Percentiles rank a stretch among this genome's conserved stretches.
Conservation (phyloP, 2,329 filamentous ascomycete genomes). For the Exutisphaerella laricina region DNA sequence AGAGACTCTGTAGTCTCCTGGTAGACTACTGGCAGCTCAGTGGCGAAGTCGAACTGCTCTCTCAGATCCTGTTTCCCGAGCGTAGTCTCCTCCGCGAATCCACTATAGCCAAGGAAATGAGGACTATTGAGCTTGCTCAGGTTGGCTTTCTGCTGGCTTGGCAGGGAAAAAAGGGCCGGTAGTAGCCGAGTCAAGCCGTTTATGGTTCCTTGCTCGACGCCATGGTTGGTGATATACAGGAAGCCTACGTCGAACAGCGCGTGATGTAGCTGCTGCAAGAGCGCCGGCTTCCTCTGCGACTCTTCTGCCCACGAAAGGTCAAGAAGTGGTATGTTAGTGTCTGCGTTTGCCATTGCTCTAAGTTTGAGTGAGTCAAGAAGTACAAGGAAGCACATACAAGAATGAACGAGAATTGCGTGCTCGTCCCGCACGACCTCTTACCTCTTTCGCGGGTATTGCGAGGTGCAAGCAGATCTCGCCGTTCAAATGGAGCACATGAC, state of each 20-base stretch:
- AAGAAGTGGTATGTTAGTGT: constrained; percentile 42
- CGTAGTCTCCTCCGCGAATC: constrained; percentile 52
- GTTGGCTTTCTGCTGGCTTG: constrained; percentile 35
- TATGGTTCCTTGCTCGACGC: constrained; percentile 37
- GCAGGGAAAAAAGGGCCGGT: constrained; percentile 43
- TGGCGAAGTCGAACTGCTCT: constrained; percentile 58
- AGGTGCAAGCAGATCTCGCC: no score
- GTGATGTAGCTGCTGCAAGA: constrained; percentile 43
- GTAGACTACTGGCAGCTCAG: constrained; percentile 44
- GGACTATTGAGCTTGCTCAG: constrained; percentile 50
- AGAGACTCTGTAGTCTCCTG: constrained; percentile 3
- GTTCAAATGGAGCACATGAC: no score
- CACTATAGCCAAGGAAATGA: constrained; percentile 57
- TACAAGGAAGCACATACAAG: no score
- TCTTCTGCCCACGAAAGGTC: constrained; percentile 44
- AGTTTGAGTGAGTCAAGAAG: no score
- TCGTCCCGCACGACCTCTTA: no score
- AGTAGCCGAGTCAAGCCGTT: constrained; percentile 38
- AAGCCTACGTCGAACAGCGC: constrained; percentile 51
- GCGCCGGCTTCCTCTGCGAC: constrained; percentile 30
- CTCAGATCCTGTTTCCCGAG: constrained; percentile 48
- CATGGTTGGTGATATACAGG: constrained; percentile 49
- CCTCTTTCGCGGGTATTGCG: no score
- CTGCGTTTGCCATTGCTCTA: neutral
- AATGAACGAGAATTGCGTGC: no score